Evolutionary conservation across 352 stramenopile species (phyloP), one percentile per base, ranked within the genome.

Genomic region (Phytophthora boehmeriae): DNA sequence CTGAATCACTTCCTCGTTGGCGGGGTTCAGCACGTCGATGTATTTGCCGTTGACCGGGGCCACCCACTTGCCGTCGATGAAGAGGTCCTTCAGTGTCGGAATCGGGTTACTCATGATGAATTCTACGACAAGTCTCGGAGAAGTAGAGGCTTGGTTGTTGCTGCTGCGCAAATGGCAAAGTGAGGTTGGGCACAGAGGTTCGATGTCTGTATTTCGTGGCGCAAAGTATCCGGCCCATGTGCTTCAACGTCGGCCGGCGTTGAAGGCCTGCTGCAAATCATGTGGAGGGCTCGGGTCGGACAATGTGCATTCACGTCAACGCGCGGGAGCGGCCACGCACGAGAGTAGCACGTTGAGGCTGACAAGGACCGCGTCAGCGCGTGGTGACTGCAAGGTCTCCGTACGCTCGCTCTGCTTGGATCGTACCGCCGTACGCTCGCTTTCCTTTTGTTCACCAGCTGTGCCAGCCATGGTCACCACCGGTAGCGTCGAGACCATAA

Each of bases 31-130:
- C 66, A 60, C 54, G 41, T 65, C 54, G 23, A 70, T 61, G 54
- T 65, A 61, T 36, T 60, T 65, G 8, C 59, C 55, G 44, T 63
- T 49, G 35, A 47, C 46, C 8, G 80, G 75, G 19, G 61, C 54
- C n/a, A 90, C 76, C 75, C 74, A 90, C 43, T 79, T 50, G 58
- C 77, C 71, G 54, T 79, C 62, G 54, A 92, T 89, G 66, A 86
- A 89, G n/a, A 85, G 77, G 41, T 89, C 73, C 30, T 66, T 65
- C 30, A 88, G 74, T 20, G 42, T 54, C 36, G 75, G 77, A 27
- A 87, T 66, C 55, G 45, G 55, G 43, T 66, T 55, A 36, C 55
- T 71, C 63, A 71, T 71, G 28, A 25, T 68, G 32, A 13, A 30
- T 39, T 14, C n/a, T 23, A 27, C 45, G 45, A 20, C 27, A 4